Base-by-base conservation (phyloP, 208 protist genomes). In the Willaertia magna region DNA sequence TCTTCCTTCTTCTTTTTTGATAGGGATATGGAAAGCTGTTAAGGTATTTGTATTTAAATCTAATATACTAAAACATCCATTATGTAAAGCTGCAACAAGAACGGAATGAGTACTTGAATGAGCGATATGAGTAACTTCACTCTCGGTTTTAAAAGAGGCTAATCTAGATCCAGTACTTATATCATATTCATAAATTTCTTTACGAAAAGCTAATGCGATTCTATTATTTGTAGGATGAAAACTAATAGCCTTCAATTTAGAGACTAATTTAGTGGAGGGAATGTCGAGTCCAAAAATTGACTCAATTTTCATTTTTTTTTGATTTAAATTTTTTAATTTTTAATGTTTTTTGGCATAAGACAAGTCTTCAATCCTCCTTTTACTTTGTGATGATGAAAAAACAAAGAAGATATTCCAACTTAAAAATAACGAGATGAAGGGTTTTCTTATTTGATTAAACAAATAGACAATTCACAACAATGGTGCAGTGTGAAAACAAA, bases 171-270 rank as follows among this genome's bases (percentile, higher is more conserved):
- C 78, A 9, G 46, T 83, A 11, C 14, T 26, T 9, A 55, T 18
- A 55, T 83, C 78, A 83, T 83, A 83, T 26, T 83, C 74, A 47
- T 30, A 79, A 79, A 79, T 79, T 6, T 79, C 74, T 30, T 46
- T 44, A 47, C 74, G 46, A 46, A 47, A 79, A 12, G 42, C 74
- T 30, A 79, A 7, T 11, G 40, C 34, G 47, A 79, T 79, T 39
- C 47, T 79, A 11, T 47, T 79, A 30, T 79, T 39, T 42, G 42
- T 79, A 43, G 74, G 74, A 79, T 79, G 74, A 39, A 79, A 79
- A 46, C 74, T 79, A 9, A 75, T 26, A 9, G 61, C 39, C n/a
- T 34, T 34, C 12, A 75, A 12, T 40, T 39, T 43, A 26, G 30
- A 26, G 9, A 43, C 42, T 75, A 43, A 9, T 20, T 75, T 75